Conservation (phyloP, 129 eudicot species). For the Scalesia atractyloides region DNA sequence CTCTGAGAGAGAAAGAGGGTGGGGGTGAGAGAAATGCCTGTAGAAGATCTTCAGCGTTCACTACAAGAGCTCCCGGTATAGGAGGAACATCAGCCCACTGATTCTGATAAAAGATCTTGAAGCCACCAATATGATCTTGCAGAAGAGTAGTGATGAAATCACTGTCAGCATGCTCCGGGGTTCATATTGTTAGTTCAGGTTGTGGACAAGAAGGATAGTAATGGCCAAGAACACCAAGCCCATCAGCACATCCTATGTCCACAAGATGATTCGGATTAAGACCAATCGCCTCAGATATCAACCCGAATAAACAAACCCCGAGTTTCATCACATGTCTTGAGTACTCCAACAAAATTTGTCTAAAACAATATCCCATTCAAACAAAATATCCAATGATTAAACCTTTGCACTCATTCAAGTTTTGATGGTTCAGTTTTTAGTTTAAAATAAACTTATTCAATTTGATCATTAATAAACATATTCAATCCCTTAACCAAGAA, state of each 20-base stretch:
- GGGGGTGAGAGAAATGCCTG: slow-evolving; percentile 30
- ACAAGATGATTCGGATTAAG: slow-evolving; percentile 30
- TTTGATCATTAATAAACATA: no score
- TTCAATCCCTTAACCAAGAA: no score
- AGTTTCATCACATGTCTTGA: slow-evolving; percentile 30
- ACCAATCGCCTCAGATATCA: slow-evolving; percentile 44
- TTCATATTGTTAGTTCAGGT: slow-evolving; percentile 34
- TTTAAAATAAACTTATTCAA: no score
- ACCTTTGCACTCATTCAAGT: no score
- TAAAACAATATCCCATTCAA: not conserved
- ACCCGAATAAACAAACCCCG: slow-evolving; percentile 30
- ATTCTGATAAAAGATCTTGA: slow-evolving; percentile 31
- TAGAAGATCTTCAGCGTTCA: slow-evolving; percentile 39
- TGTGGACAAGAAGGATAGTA: slow-evolving; percentile 49
- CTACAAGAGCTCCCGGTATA: slow-evolving; percentile 37
- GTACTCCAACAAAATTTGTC: slow-evolving; percentile 22
- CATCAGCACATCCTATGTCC: slow-evolving; percentile 33
- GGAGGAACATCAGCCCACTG: slow-evolving; percentile 45
- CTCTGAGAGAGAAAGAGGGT: no score
- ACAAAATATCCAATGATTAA: no score
- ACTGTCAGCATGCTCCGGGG: slow-evolving; percentile 23
- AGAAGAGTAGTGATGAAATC: slow-evolving; percentile 37
- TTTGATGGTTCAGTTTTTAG: no score
- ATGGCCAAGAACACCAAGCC: slow-evolving; percentile 25
- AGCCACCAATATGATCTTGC: slow-evolving; percentile 46